Percentiles rank a stretch among this genome's conserved stretches.
Conservation (phyloP, 768 basidiomycete genomes). For the Phylloporus sp. region DNA sequence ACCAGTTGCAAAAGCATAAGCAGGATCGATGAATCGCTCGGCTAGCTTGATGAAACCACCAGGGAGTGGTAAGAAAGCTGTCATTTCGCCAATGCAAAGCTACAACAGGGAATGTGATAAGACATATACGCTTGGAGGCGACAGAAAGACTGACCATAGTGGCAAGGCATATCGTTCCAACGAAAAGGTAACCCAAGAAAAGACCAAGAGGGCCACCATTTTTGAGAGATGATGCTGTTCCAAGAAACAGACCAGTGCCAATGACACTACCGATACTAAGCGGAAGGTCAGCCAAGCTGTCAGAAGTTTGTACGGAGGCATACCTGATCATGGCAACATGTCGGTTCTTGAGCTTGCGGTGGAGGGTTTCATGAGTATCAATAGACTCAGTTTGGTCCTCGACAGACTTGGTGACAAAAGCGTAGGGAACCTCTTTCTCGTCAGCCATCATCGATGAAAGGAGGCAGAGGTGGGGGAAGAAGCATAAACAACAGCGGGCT, state of each 20-base stretch:
- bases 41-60: conserved; percentile 46
- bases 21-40: conserved; percentile 46
- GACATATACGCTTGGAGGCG: background rate
- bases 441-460: conserved; percentile 4
- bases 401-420: conserved; percentile 4
- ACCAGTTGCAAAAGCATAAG: conserved; percentile 41
- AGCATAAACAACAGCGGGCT: background rate
- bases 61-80: conserved; percentile 40
- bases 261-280: conserved; percentile 36
- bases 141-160: conserved; percentile 31
- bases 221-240: conserved; percentile 32
- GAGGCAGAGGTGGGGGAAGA: background rate
- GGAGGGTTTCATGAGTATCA: conserved; percentile 8
- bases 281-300: background rate
- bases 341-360: conserved; percentile 31
- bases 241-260: conserved; percentile 39
- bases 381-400: conserved; percentile 2
- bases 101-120: conserved; percentile 7
- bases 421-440: background rate
- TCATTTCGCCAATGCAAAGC: conserved; percentile 43
- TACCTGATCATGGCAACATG: conserved; percentile 37
- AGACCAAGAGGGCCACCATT: conserved; percentile 47
- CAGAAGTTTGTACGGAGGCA: no score
- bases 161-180: conserved; percentile 36
- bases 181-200: conserved; percentile 38